Percentiles rank a stretch among this genome's conserved stretches.
Evolutionary conservation across 2,329 filamentous ascomycete genomes (phyloP).

Genomic region (Trichophyton mentagrophytes): DNA sequence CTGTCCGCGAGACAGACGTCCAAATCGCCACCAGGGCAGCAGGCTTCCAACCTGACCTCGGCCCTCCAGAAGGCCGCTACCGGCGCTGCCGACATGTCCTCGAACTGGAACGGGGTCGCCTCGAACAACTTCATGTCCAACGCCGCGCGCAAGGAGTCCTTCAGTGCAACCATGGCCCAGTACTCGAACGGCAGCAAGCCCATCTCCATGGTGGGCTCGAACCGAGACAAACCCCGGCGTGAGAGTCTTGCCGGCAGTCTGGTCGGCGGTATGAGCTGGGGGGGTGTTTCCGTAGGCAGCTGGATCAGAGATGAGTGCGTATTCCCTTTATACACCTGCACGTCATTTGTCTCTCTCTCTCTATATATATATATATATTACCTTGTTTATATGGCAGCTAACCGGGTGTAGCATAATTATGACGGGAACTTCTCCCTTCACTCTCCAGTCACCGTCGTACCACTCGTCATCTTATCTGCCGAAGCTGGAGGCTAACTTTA

Average conservation of each 20-base stretch:
- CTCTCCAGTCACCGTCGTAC: constrained; percentile 81
- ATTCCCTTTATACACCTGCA: constrained; percentile 3
- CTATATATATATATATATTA: neutral
- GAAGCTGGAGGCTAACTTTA: constrained; percentile 93
- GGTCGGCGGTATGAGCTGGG: constrained; percentile 85
- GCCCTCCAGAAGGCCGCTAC: constrained; percentile 42
- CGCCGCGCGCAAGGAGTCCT: constrained; percentile 42
- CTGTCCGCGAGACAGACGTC: constrained; percentile 44
- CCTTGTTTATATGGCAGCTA: neutral
- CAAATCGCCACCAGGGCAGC: constrained; percentile 45
- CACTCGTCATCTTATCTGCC: constrained; percentile 94
- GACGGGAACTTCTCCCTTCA: constrained; percentile 89
- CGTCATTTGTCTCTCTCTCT: too few species aligned
- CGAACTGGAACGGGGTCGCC: constrained; percentile 31
- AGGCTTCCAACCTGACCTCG: constrained; percentile 51
- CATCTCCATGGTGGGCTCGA: constrained; percentile 44
- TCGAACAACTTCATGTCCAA: constrained; percentile 27
- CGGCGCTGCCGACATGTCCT: constrained; percentile 30
- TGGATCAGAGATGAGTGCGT: constrained; percentile 98
- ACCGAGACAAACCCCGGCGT: constrained; percentile 40
- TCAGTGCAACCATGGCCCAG: constrained; percentile 39
- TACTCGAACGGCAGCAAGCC: constrained; percentile 47
- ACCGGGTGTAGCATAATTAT: constrained; percentile 62
- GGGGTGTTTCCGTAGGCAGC: constrained; percentile 86
- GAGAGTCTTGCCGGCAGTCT: constrained; percentile 51